A percentile compares a stretch with the other conserved stretches of the same genome.
Evolutionary conservation across 1,139 yeast species (phyloP).

Genomic region (Yamadazyma diospyri): DNA sequence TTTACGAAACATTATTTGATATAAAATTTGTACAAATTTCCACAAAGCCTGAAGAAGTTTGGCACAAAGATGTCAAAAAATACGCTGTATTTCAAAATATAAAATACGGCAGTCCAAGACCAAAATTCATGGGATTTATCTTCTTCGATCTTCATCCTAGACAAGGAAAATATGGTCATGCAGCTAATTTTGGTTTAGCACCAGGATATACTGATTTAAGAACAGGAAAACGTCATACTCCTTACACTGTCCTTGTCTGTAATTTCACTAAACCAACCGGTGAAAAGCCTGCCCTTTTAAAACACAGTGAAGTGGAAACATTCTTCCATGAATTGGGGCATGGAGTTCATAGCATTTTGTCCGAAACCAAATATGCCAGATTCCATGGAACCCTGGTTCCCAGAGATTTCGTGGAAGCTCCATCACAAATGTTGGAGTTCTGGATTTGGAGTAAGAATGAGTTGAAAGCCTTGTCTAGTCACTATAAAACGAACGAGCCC

Average conservation of each 20-base stretch:
- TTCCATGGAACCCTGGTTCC: slow-evolving; percentile 77
- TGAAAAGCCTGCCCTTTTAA: slow-evolving; percentile 69
- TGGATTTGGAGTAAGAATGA: slow-evolving; percentile 80
- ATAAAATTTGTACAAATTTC: slow-evolving; percentile 59
- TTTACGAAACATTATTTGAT: slow-evolving; percentile 66
- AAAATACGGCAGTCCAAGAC: slow-evolving; percentile 41
- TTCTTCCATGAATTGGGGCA: slow-evolving; percentile 91
- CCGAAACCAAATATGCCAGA: slow-evolving; percentile 58
- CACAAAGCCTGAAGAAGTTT: slow-evolving; percentile 25
- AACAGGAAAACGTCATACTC: slow-evolving; percentile 51
- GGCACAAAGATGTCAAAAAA: slow-evolving; percentile 81
- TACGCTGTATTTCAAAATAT: slow-evolving; percentile 66
- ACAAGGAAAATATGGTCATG: slow-evolving; percentile 82
- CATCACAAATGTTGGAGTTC: slow-evolving; percentile 84
- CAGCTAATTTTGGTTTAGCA: slow-evolving; percentile 72
- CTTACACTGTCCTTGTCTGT: slow-evolving; percentile 78
- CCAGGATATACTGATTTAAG: slow-evolving; percentile 50
- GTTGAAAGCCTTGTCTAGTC: slow-evolving; percentile 58
- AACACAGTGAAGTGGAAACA: slow-evolving; percentile 76
- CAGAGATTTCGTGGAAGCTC: slow-evolving; percentile 87
- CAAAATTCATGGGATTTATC: slow-evolving; percentile 74
- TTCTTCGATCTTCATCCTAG: slow-evolving; percentile 83
- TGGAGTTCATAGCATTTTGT: slow-evolving; percentile 77
- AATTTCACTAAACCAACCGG: slow-evolving; percentile 76
- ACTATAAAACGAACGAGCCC: slow-evolving; percentile 58